Conservation (phyloP, 164 flowering plant genomes). For the Dillenia turbinata region DNA sequence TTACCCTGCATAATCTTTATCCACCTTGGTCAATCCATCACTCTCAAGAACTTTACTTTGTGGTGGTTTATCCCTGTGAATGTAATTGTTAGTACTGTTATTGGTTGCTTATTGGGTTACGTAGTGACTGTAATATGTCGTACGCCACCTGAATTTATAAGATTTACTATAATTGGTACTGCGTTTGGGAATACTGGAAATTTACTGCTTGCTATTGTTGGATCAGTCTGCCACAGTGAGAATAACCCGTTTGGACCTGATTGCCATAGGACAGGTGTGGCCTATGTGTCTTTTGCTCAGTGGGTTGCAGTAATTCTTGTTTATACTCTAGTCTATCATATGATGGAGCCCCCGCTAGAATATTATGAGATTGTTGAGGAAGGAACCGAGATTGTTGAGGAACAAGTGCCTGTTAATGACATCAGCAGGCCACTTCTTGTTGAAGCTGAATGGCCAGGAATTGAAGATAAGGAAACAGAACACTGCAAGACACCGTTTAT, state of each 20-base stretch:
- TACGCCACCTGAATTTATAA: constrained; percentile 63
- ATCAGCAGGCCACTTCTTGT: constrained; percentile 69
- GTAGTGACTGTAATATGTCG: constrained; percentile 68
- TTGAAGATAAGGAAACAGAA: constrained; percentile 82
- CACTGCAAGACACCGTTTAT: constrained; percentile 76
- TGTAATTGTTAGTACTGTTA: constrained; percentile 55
- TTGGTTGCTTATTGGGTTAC: constrained; percentile 69
- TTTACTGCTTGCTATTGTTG: constrained; percentile 68
- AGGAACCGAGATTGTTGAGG: constrained; percentile 33
- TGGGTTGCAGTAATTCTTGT: constrained; percentile 67
- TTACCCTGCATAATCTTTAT: constrained; percentile 82
- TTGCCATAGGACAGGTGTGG: constrained; percentile 62
- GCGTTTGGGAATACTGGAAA: constrained; percentile 95
- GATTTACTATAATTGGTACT: constrained; percentile 78
- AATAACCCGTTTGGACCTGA: constrained; percentile 65
- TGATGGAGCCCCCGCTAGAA: constrained; percentile 78
- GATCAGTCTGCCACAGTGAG: constrained; percentile 68
- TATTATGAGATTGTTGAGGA: constrained; percentile 46
- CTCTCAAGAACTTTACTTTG: constrained; percentile 32
- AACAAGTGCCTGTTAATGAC: constrained; percentile 19
- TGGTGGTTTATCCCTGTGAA: constrained; percentile 98
- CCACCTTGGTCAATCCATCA: constrained; percentile 61
- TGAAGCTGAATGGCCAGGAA: constrained; percentile 94
- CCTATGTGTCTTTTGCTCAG: constrained; percentile 78
- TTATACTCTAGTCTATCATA: constrained; percentile 67